Percentiles rank a stretch among this genome's conserved stretches.
phyloP scores from a whole-genome alignment of 2,329 filamentous ascomycete species.

The Diaporthe sp. region DNA sequence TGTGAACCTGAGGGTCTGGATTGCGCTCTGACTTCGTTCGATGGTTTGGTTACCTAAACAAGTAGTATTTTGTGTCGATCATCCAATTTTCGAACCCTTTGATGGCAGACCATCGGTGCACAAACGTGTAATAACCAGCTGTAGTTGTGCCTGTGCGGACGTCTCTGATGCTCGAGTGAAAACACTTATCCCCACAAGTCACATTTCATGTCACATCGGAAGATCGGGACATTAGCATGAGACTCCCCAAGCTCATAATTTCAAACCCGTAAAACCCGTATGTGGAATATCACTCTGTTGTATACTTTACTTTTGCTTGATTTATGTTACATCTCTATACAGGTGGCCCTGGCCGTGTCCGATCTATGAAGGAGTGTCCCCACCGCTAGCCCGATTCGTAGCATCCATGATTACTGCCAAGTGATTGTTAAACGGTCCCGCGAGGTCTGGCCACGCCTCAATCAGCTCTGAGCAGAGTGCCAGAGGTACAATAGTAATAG shows the following conservation, averaged over 20 bases:
- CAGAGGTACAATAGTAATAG: slow-evolving; percentile 3
- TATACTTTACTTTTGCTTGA: background rate
- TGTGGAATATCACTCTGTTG: background rate
- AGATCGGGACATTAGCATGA: background rate
- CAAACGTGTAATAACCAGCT: background rate
- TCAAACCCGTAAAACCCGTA: background rate
- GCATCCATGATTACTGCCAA: slow-evolving; percentile 20
- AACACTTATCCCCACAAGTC: background rate
- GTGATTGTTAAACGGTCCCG: slow-evolving; percentile 11
- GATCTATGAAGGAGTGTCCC: slow-evolving; percentile 26
- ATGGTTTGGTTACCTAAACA: background rate
- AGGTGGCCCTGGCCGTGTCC: background rate
- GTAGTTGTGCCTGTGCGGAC: background rate
- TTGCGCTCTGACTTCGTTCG: background rate
- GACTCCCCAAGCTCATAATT: background rate
- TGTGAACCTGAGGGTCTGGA: background rate
- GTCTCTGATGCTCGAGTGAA: background rate
- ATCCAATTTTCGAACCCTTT: background rate
- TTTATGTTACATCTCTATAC: slow-evolving; percentile 10
- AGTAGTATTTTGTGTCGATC: background rate
- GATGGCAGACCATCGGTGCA: background rate
- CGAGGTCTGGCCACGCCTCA: slow-evolving; percentile 9
- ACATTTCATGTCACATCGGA: background rate
- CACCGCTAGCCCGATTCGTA: background rate
- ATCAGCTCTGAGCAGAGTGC: slow-evolving; percentile 9